Evolutionary conservation across 2,329 filamentous ascomycete genomes (phyloP).

Genomic region (Aspergillus versicolor): DNA sequence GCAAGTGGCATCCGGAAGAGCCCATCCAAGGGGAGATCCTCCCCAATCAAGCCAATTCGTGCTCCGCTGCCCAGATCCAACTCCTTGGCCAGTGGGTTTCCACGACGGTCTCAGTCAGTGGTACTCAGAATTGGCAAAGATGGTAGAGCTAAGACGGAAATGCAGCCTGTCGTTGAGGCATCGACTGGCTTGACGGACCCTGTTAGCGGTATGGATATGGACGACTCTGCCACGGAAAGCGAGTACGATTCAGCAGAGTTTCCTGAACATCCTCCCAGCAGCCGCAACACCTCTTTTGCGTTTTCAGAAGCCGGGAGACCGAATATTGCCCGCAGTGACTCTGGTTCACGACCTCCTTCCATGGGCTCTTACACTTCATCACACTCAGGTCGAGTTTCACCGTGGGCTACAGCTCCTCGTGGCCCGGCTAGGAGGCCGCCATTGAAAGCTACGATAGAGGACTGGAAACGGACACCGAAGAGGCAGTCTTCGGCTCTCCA

Average conservation of each 20-base stretch:
- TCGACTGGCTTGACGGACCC: conserved; percentile 36
- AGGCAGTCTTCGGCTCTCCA: conserved; percentile 31
- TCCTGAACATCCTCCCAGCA: conserved; percentile 39
- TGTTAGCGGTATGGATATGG: conserved; percentile 39
- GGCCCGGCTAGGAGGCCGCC: conserved; percentile 26
- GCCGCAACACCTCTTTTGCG: conserved; percentile 40
- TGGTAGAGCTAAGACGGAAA: conserved; percentile 49
- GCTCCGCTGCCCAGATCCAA: conserved; percentile 32
- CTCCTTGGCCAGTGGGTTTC: conserved; percentile 30
- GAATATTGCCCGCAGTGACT: conserved; percentile 33
- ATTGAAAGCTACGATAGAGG: conserved; percentile 23
- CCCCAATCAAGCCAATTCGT: conserved; percentile 40
- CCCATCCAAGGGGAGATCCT: conserved; percentile 44
- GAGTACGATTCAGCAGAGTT: conserved; percentile 43
- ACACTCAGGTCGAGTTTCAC: conserved; percentile 42
- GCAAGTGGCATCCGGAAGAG: conserved; percentile 41
- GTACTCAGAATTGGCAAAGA: conserved; percentile 50
- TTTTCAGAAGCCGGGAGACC: conserved; percentile 35
- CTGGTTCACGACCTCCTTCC: conserved; percentile 40
- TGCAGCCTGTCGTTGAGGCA: conserved; percentile 36
- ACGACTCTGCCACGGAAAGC: conserved; percentile 45
- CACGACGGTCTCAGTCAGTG: conserved; percentile 42
- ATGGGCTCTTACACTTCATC: conserved; percentile 46
- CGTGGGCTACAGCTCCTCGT: conserved; percentile 39
- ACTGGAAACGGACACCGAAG: conserved; percentile 35